Percentiles rank a stretch among this genome's conserved stretches.
These are phyloP conservation scores for Dendrocalamus latiflorus DNA, from an alignment of 202 grass and related monocot genomes.

Conservation along the genomic window DNA sequence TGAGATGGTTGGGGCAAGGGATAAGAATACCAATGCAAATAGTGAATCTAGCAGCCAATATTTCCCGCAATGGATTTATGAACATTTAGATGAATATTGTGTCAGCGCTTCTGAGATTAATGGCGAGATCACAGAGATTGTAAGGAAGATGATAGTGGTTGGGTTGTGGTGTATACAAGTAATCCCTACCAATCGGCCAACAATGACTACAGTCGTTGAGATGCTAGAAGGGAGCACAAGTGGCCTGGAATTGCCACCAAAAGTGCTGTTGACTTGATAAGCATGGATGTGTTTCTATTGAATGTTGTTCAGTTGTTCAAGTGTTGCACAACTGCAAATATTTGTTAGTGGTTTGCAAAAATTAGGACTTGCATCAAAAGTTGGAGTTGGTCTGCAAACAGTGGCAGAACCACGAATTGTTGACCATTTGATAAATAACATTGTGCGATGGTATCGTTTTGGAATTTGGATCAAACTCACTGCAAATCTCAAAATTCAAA, in stretches of 20 bases:
- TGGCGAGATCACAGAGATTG: slow-evolving; percentile 31
- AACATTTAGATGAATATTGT: slow-evolving; percentile 42
- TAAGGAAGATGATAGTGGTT: slow-evolving; percentile 50
- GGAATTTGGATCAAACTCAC: too few species aligned
- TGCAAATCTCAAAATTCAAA: too few species aligned
- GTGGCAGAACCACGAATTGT: too few species aligned
- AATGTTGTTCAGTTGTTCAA: neutral
- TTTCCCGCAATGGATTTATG: slow-evolving; percentile 59
- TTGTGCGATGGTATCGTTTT: too few species aligned
- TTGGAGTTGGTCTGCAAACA: too few species aligned
- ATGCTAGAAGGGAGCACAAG: slow-evolving; percentile 45
- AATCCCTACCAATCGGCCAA: slow-evolving; percentile 22
- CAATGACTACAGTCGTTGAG: slow-evolving; percentile 41
- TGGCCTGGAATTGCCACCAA: slow-evolving; percentile 38
- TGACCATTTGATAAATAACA: too few species aligned
- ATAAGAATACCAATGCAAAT: slow-evolving; percentile 12
- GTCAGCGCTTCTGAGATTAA: slow-evolving; percentile 24
- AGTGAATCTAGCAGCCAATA: slow-evolving; percentile 41
- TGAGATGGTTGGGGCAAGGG: slow-evolving; percentile 52
- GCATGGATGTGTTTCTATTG: neutral
- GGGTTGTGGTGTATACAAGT: slow-evolving; percentile 54
- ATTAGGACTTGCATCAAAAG: too few species aligned
- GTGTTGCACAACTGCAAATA: too few species aligned
- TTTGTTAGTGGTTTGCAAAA: too few species aligned
- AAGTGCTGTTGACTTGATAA: slow-evolving; percentile 13